Percentiles rank a stretch among this genome's conserved stretches.
Conservation (phyloP, 75 land plant species). For the Adiantum capillusveneris region DNA sequence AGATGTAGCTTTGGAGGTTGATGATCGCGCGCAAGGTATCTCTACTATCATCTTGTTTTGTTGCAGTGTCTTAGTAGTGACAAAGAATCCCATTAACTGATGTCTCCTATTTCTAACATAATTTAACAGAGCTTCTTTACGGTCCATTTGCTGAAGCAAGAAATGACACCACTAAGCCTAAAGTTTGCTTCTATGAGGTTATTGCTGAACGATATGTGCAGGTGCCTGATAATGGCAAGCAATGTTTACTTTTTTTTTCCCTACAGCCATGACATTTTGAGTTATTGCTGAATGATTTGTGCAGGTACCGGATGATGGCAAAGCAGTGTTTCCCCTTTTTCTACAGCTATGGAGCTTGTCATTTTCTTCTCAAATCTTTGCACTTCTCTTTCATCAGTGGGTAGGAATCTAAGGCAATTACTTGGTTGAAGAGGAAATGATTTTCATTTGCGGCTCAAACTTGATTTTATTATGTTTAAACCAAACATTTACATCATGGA, state of each 20-base stretch:
- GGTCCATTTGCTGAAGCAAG: slow-evolving; percentile 1
- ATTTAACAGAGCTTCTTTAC: slow-evolving; percentile 28
- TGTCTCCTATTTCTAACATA: too few relatives aligned
- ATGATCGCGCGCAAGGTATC: slow-evolving; percentile 76
- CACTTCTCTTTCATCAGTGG: slow-evolving; percentile 94
- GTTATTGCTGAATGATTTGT: slow-evolving; percentile 87
- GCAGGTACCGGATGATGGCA: slow-evolving; percentile 58
- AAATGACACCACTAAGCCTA: slow-evolving; percentile 4
- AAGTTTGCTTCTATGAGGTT: slow-evolving; percentile 80
- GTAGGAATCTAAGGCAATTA: too few relatives aligned
- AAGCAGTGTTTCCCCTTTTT: slow-evolving; percentile 64
- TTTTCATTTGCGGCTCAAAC: too few relatives aligned
- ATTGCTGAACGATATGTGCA: slow-evolving; percentile 78
- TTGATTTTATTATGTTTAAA: too few relatives aligned
- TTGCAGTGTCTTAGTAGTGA: not conserved
- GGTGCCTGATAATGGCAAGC: slow-evolving; percentile 61
- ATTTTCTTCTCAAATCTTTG: slow-evolving; percentile 89
- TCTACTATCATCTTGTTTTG: not conserved
- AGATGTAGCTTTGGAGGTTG: slow-evolving; percentile 88
- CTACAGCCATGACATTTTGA: slow-evolving; percentile 84
- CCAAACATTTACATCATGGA: too few relatives aligned
- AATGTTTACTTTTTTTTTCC: slow-evolving; percentile 69
- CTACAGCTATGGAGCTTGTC: slow-evolving; percentile 96
- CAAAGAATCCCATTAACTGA: too few relatives aligned
- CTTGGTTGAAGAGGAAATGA: too few relatives aligned